Percentiles rank a stretch among this genome's conserved stretches.
These are phyloP conservation scores for Chrysanthemum lavandulifolium DNA, from an alignment of 129 eudicot genomes.

Conservation along the genomic window DNA sequence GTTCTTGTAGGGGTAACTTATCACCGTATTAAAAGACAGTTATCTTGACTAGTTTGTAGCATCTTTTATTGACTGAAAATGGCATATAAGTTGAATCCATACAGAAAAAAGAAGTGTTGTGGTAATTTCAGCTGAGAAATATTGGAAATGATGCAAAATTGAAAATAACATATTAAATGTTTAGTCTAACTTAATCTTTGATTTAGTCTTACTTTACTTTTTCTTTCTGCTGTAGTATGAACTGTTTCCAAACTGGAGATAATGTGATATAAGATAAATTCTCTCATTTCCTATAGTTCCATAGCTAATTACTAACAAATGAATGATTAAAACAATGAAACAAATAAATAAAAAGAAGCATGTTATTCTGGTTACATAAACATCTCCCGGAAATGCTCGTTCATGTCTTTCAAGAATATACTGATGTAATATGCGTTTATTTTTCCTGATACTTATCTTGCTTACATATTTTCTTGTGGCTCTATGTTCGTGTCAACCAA, in stretches of 20 bases:
- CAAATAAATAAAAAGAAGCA: neutral
- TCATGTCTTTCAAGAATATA: no score
- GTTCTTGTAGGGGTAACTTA: slow-evolving; percentile 8
- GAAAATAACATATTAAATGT: neutral
- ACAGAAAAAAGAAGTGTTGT: slow-evolving; percentile 2
- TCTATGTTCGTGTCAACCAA: neutral
- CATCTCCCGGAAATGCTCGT: no score
- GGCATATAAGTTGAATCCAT: slow-evolving; percentile 15
- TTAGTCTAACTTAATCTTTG: neutral
- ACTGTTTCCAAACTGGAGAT: neutral
- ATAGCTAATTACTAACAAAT: neutral
- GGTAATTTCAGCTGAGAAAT: slow-evolving; percentile 19
- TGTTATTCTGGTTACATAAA: no score
- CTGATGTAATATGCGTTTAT: no score
- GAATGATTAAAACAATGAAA: neutral
- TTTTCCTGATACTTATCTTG: no score
- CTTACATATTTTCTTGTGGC: neutral
- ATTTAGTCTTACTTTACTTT: slow-evolving; percentile 2
- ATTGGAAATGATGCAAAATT: slow-evolving; percentile 15
- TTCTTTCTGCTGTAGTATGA: slow-evolving; percentile 7
- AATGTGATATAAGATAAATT: neutral
- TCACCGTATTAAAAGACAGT: slow-evolving; percentile 6
- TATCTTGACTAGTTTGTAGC: slow-evolving; percentile 9
- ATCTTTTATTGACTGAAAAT: neutral
- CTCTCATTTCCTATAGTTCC: slow-evolving; percentile 1